These are phyloP conservation scores for Penicillium nucicola DNA, from an alignment of 495 filamentous ascomycete genomes.

Conservation along the genomic window DNA sequence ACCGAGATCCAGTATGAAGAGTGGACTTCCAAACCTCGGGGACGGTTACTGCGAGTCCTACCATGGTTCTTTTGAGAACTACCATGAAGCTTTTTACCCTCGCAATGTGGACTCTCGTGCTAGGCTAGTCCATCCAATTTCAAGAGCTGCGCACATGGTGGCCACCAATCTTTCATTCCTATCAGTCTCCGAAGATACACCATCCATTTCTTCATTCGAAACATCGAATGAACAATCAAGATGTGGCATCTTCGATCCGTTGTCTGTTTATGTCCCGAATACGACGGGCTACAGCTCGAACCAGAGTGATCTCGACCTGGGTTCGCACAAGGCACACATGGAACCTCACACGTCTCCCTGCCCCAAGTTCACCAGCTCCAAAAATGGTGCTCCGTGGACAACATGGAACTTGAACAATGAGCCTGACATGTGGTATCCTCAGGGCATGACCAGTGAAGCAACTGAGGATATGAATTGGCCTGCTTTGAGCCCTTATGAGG, in stretches of 20 bases:
- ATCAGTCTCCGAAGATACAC: not conserved
- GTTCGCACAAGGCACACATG: not conserved
- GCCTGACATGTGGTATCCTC: not conserved
- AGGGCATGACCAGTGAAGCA: not conserved
- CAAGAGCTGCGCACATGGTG: not conserved
- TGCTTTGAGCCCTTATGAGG: not conserved
- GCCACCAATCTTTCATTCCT: conserved; percentile 4
- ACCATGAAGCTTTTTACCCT: not conserved
- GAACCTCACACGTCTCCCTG: not conserved
- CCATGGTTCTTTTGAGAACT: not conserved
- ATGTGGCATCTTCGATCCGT: no score
- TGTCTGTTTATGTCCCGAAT: not conserved
- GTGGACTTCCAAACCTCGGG: not conserved
- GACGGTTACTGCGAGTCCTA: not conserved
- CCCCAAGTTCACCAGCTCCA: not conserved
- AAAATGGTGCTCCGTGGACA: not conserved
- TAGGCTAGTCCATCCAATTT: conserved; percentile 1
- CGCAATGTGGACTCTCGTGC: not conserved
- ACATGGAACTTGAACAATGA: not conserved
- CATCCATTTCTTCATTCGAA: conserved; percentile 9
- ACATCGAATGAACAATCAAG: not conserved
- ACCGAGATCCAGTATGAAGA: not conserved
- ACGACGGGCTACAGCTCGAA: not conserved
- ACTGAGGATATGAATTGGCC: not conserved
- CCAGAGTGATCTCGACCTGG: not conserved